These are phyloP conservation scores for Aspergillus homomorphus DNA, from an alignment of 495 filamentous ascomycete genomes.

Conservation along the genomic window DNA sequence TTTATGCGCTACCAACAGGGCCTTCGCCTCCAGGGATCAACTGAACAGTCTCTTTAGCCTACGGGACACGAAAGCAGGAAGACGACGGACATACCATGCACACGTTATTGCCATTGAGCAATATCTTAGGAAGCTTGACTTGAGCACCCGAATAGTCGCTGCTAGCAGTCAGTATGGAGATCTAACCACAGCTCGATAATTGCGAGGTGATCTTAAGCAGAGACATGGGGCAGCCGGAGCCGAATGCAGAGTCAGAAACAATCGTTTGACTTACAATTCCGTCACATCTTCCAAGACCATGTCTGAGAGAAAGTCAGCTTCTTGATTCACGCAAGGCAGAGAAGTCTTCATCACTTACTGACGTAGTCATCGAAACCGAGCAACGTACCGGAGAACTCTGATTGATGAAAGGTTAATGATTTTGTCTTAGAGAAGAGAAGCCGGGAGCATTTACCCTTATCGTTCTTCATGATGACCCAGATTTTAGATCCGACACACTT, in stretches of 20 bases:
- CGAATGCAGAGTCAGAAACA: background rate
- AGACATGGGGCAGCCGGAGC: background rate
- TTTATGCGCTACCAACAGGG: slow-evolving; percentile 45
- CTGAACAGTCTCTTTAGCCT: slow-evolving; percentile 39
- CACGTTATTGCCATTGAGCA: slow-evolving; percentile 98
- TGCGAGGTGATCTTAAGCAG: background rate
- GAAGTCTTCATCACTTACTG: slow-evolving; percentile 63
- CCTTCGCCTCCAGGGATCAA: slow-evolving; percentile 88
- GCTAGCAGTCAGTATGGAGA: slow-evolving; percentile 19
- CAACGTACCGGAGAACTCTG: slow-evolving; percentile 92
- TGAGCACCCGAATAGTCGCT: slow-evolving; percentile 88
- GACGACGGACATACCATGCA: slow-evolving; percentile 76
- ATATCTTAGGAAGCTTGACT: slow-evolving; percentile 84
- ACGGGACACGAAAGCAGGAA: background rate
- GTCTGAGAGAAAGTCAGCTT: slow-evolving; percentile 51
- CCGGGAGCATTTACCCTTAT: slow-evolving; percentile 65
- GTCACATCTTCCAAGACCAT: slow-evolving; percentile 98
- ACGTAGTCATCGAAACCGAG: slow-evolving; percentile 98
- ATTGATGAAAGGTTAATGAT: slow-evolving; percentile 18
- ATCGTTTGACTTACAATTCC: slow-evolving; percentile 69
- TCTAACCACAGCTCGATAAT: background rate
- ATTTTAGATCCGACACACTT: slow-evolving; percentile 97
- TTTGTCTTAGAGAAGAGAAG: background rate
- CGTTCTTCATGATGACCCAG: slow-evolving; percentile 99
- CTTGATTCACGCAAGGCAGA: background rate